Conservation (phyloP, 441 rosid species). For the Jatropha multifida region DNA sequence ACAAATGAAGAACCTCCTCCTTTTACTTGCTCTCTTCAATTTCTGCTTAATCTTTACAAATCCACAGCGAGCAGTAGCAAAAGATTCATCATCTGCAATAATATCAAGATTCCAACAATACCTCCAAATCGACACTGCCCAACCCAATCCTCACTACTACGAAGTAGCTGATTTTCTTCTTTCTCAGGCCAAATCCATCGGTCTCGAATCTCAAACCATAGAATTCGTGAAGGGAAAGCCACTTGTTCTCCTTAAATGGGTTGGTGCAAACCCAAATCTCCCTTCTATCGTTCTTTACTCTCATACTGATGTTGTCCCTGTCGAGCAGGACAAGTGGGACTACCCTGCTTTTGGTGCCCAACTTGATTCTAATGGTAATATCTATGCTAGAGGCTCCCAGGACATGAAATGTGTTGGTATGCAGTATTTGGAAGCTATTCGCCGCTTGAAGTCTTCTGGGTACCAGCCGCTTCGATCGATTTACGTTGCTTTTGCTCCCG, state of each 20-base stretch:
- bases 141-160: conserved; percentile 69
- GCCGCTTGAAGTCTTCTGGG: conserved; percentile 57
- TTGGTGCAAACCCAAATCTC: conserved; percentile 57
- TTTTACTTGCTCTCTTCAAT: neutral
- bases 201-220: conserved; percentile 54
- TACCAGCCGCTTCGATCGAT: conserved; percentile 68
- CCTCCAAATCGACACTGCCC: conserved; percentile 88
- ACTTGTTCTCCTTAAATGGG: conserved; percentile 71
- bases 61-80: neutral
- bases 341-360: conserved; percentile 75
- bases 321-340: conserved; percentile 73
- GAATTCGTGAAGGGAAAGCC: conserved; percentile 74
- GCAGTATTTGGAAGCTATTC: conserved; percentile 92
- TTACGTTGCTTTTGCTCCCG: conserved; percentile 76
- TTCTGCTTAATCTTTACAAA: neutral
- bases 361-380: conserved; percentile 66
- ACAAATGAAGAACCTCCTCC: neutral
- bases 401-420: conserved; percentile 98
- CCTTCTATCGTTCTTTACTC: conserved; percentile 84
- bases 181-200: conserved; percentile 63
- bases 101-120: conserved; percentile 77
- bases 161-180: conserved; percentile 57
- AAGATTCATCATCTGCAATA: conserved; percentile 21
- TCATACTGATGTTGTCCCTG: conserved; percentile 95
- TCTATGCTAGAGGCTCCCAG: conserved; percentile 91